phyloP scores from a whole-genome alignment of 2,329 filamentous ascomycete genomes.

The Coniochaeta sp. region DNA sequence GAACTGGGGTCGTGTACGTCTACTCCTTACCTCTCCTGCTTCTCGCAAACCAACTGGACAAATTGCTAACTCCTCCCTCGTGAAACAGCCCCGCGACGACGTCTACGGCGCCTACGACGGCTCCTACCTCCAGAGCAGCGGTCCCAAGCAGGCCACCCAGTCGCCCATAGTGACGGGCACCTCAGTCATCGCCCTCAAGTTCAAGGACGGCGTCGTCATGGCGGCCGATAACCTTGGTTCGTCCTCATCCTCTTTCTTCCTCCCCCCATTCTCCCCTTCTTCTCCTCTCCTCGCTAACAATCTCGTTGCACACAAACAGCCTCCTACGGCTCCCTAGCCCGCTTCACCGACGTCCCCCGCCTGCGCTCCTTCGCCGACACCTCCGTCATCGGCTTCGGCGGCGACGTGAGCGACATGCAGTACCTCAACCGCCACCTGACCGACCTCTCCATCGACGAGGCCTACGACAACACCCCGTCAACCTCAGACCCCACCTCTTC shows the following conservation, averaged over 20 bases:
- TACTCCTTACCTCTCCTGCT: not conserved
- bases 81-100: slow-evolving; percentile 81
- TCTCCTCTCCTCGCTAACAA: not conserved
- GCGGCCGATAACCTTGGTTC: slow-evolving; percentile 93
- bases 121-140: slow-evolving; percentile 67
- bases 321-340: slow-evolving; percentile 93
- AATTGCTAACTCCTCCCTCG: slow-evolving; percentile 10
- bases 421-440: slow-evolving; percentile 88
- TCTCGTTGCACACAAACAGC: slow-evolving; percentile 44
- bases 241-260: slow-evolving; percentile 15
- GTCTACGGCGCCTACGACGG: slow-evolving; percentile 90
- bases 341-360: slow-evolving; percentile 95
- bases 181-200: slow-evolving; percentile 91
- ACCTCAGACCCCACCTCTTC: slow-evolving; percentile 29
- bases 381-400: slow-evolving; percentile 86
- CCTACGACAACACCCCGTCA: slow-evolving; percentile 53
- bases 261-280: slow-evolving; percentile 6
- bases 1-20: slow-evolving; percentile 64
- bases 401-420: slow-evolving; percentile 99
- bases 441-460: slow-evolving; percentile 81
- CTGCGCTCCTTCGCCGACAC: slow-evolving; percentile 81
- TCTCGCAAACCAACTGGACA: not conserved
- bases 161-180: slow-evolving; percentile 92
- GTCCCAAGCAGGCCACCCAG: slow-evolving; percentile 81
- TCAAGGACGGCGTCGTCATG: slow-evolving; percentile 92